phyloP scores from a whole-genome alignment of 2,329 filamentous ascomycete species.

The Graphiopsis chlorocephala region DNA sequence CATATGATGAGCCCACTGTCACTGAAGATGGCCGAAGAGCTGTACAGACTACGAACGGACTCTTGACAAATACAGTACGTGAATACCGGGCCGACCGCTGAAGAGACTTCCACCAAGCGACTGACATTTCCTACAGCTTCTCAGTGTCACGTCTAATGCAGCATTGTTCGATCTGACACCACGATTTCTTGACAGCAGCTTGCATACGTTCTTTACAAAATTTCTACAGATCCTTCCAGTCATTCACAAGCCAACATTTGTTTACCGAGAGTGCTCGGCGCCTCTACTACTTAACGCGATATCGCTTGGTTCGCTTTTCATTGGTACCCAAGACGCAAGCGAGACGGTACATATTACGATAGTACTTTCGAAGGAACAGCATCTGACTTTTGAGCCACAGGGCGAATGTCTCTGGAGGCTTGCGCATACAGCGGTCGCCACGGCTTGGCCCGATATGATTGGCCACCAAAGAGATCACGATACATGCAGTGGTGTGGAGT shows the following conservation, averaged over 20 bases:
- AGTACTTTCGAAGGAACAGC: accelerated
- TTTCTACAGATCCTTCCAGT: background rate
- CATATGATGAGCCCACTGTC: background rate
- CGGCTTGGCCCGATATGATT: background rate
- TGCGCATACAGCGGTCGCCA: background rate
- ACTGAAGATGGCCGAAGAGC: background rate
- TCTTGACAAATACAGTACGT: slow-evolving; percentile 1
- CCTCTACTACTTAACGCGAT: background rate
- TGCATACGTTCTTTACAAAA: background rate
- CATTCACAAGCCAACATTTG: background rate
- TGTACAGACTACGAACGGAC: background rate
- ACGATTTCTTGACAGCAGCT: background rate
- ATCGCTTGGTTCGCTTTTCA: background rate
- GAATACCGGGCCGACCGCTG: background rate
- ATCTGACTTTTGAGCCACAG: background rate
- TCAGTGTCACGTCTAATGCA: background rate
- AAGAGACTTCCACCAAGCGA: background rate
- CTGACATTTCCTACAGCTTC: background rate
- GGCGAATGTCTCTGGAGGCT: background rate
- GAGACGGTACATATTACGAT: background rate
- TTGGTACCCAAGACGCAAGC: background rate
- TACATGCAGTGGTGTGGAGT: background rate
- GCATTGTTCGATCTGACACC: background rate
- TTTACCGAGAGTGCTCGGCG: background rate
- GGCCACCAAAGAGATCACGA: background rate